phyloP scores from a whole-genome alignment of 257 asterid genomes.

The Solanum chilense region DNA sequence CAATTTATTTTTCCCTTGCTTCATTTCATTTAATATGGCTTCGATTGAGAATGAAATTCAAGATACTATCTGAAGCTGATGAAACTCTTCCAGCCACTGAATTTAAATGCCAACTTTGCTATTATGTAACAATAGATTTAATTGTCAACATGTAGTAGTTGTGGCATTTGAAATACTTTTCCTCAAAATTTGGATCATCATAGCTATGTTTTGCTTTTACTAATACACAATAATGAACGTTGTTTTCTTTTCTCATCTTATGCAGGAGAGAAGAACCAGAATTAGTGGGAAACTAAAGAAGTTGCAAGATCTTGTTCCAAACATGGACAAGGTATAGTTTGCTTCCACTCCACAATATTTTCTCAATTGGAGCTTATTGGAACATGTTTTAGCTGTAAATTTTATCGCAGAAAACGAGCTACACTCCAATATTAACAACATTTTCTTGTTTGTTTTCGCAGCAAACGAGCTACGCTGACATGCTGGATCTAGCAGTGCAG shows the following conservation, averaged over 20 bases:
- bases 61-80: not conserved
- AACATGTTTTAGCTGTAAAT: not conserved
- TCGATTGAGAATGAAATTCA: not conserved
- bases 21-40: not conserved
- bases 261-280: slow-evolving; percentile 83
- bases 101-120: not conserved
- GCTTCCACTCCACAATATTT: not conserved
- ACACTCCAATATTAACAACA: slow-evolving; percentile 14
- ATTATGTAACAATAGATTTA: not conserved
- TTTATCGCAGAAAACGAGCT: slow-evolving; percentile 76
- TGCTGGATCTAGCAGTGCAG: slow-evolving; percentile 92
- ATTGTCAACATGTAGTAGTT: not conserved
- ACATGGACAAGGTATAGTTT: slow-evolving; percentile 80
- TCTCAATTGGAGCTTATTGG: not conserved
- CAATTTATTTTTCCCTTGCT: not conserved
- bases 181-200: not conserved
- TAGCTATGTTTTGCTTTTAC: not conserved
- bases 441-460: slow-evolving; percentile 13
- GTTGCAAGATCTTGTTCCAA: slow-evolving; percentile 90
- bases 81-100: not conserved
- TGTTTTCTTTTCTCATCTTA: not conserved
- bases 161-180: not conserved
- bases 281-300: slow-evolving; percentile 85
- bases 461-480: slow-evolving; percentile 97
- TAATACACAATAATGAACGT: not conserved